Percentiles rank a stretch among this genome's conserved stretches.
Conservation (phyloP, 2,329 filamentous ascomycete species). For the Pezicula rhizophila region DNA sequence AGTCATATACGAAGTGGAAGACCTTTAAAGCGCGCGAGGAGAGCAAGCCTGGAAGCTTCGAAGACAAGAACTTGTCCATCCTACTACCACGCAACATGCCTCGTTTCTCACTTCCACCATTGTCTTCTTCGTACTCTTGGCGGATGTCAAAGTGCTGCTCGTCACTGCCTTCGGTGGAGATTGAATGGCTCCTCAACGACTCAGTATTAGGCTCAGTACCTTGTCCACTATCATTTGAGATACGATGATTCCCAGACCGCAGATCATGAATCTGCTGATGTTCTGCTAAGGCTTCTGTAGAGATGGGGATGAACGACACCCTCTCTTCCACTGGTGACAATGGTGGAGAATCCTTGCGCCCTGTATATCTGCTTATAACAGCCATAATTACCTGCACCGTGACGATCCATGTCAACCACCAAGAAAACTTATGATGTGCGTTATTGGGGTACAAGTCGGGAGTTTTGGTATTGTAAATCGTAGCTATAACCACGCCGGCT, state of each 20-base stretch:
- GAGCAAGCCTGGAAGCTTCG: conserved; percentile 48
- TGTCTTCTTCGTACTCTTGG: conserved; percentile 31
- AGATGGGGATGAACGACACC: conserved; percentile 57
- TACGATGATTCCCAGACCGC: conserved; percentile 40
- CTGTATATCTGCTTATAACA: conserved; percentile 20
- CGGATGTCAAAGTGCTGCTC: conserved; percentile 13
- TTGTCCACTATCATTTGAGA: conserved; percentile 65
- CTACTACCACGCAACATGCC: conserved; percentile 34
- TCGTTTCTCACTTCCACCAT: conserved; percentile 36
- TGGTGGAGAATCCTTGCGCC: conserved; percentile 18
- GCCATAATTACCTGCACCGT: conserved; percentile 61
- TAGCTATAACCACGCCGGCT: conserved; percentile 57
- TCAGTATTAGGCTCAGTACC: conserved; percentile 65
- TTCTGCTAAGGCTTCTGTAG: conserved; percentile 47
- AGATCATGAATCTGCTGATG: conserved; percentile 39
- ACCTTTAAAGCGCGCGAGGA: conserved; percentile 51
- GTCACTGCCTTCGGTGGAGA: conserved; percentile 49
- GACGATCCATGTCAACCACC: conserved; percentile 71
- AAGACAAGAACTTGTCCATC: conserved; percentile 45
- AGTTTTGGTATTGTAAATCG: conserved; percentile 72
- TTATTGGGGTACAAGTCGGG: conserved; percentile 85
- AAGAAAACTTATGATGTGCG: conserved; percentile 82
- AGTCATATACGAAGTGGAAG: conserved; percentile 54
- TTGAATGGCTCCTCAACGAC: conserved; percentile 59
- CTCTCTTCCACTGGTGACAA: conserved; percentile 37